These are phyloP conservation scores for Daldinia eschscholtzii DNA, from an alignment of 2,329 filamentous ascomycete species.

Conservation along the genomic window DNA sequence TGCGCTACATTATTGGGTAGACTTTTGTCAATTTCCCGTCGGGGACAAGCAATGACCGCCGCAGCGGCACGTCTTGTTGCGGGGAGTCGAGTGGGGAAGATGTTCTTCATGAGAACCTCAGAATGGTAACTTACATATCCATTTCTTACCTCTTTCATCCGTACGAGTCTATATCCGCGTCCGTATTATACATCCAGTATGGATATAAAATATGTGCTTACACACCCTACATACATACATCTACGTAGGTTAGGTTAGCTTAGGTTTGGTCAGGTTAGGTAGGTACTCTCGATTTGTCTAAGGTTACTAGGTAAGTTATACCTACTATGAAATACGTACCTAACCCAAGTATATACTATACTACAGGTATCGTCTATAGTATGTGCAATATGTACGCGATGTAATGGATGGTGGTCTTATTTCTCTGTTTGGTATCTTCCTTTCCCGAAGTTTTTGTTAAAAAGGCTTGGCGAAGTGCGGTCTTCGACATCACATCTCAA, in stretches of 20 bases:
- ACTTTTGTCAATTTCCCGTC: conserved; percentile 2
- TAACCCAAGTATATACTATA: too few species aligned
- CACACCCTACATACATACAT: not conserved
- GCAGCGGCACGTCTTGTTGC: conserved; percentile 11
- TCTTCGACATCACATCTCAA: conserved; percentile 36
- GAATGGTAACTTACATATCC: conserved; percentile 12
- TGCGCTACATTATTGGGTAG: not conserved
- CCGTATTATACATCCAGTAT: not conserved
- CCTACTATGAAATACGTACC: too few species aligned
- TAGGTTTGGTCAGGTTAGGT: too few species aligned
- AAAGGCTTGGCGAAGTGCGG: conserved; percentile 11
- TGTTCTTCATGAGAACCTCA: conserved; percentile 8
- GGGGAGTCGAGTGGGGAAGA: conserved; percentile 9
- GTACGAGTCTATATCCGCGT: not conserved
- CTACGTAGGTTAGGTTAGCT: too few species aligned
- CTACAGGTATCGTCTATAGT: conserved; percentile 12
- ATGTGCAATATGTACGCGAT: conserved; percentile 6
- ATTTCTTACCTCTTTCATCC: not conserved
- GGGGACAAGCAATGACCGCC: conserved; percentile 13
- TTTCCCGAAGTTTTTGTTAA: conserved; percentile 10
- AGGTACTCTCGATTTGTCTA: too few species aligned
- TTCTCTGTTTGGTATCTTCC: conserved; percentile 7
- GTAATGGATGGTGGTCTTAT: not conserved
- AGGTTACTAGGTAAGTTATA: too few species aligned
- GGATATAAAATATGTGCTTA: not conserved